phyloP scores from a whole-genome alignment of 2,329 filamentous ascomycete genomes.

The Cytospora leucostoma region DNA sequence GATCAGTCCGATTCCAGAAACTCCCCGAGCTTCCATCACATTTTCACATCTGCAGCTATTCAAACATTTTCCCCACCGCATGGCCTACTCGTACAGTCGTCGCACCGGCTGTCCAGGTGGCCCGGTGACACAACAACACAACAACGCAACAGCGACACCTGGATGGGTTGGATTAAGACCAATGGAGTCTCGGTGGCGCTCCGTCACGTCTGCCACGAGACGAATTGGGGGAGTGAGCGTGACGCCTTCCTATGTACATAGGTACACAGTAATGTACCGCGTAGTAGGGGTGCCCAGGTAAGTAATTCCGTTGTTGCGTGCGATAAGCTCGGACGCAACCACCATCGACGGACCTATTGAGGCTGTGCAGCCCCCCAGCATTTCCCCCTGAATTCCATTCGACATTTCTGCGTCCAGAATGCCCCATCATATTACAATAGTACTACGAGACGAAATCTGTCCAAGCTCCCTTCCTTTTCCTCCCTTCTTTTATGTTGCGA shows the following conservation, averaged over 20 bases:
- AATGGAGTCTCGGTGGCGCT: constrained; percentile 18
- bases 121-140: constrained; percentile 12
- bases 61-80: constrained; percentile 9
- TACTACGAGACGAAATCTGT: constrained; percentile 1
- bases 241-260: constrained; percentile 17
- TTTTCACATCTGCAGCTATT: constrained; percentile 14
- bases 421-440: constrained; percentile 1
- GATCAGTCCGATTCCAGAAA: constrained; percentile 24
- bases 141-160: neutral
- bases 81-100: neutral
- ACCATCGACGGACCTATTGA: constrained; percentile 19
- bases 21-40: constrained; percentile 21
- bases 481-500: constrained; percentile 13
- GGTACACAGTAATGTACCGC: constrained; percentile 8
- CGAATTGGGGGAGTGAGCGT: constrained; percentile 17
- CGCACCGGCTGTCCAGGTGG: constrained; percentile 3
- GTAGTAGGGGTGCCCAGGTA: constrained; percentile 7
- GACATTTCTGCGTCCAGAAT: constrained; percentile 20
- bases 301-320: neutral
- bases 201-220: constrained; percentile 19
- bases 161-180: constrained; percentile 10
- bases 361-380: constrained; percentile 25
- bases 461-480: constrained; percentile 5
- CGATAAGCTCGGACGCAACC: neutral
- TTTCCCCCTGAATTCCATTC: constrained; percentile 16